Percentiles rank a stretch among this genome's conserved stretches.
phyloP scores from a whole-genome alignment of 345 rosid genomes.

The Boechera stricta region DNA sequence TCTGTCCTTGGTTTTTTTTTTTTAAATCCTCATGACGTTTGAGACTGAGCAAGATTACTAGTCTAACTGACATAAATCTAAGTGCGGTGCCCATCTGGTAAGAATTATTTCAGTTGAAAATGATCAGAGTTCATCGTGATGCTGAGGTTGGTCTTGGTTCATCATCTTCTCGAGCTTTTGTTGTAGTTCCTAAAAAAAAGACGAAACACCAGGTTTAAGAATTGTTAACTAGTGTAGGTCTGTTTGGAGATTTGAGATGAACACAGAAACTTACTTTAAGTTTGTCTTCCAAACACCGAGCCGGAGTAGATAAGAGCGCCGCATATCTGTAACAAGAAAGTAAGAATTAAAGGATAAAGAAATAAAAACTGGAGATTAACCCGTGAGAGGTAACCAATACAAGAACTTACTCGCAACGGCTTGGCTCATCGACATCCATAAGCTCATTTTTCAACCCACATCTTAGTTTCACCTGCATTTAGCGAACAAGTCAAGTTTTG shows the following conservation, averaged over 20 bases:
- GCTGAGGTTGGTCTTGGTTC: conserved; percentile 65
- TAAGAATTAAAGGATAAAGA: background rate
- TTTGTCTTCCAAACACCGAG: conserved; percentile 73
- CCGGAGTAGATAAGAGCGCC: conserved; percentile 75
- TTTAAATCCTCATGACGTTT: conserved; percentile 22
- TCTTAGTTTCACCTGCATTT: conserved; percentile 73
- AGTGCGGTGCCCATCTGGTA: conserved; percentile 11
- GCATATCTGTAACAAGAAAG: conserved; percentile 62
- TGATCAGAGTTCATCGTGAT: conserved; percentile 77
- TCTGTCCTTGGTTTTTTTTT: conserved; percentile 2
- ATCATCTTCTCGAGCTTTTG: conserved; percentile 66
- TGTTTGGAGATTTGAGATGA: conserved; percentile 19
- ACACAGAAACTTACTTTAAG: conserved; percentile 59
- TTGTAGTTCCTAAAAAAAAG: conserved; percentile 64
- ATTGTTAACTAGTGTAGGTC: background rate
- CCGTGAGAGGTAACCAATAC: background rate
- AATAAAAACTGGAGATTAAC: background rate
- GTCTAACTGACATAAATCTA: conserved; percentile 35
- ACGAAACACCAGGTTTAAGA: background rate
- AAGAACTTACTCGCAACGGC: conserved; percentile 90
- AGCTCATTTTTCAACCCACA: conserved; percentile 89
- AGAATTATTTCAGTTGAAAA: conserved; percentile 27
- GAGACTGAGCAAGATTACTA: conserved; percentile 32
- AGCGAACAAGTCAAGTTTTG: conserved; percentile 18
- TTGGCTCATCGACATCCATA: conserved; percentile 88